phyloP scores from a whole-genome alignment of 2,329 filamentous ascomycete genomes.

The Apiospora aurea region DNA sequence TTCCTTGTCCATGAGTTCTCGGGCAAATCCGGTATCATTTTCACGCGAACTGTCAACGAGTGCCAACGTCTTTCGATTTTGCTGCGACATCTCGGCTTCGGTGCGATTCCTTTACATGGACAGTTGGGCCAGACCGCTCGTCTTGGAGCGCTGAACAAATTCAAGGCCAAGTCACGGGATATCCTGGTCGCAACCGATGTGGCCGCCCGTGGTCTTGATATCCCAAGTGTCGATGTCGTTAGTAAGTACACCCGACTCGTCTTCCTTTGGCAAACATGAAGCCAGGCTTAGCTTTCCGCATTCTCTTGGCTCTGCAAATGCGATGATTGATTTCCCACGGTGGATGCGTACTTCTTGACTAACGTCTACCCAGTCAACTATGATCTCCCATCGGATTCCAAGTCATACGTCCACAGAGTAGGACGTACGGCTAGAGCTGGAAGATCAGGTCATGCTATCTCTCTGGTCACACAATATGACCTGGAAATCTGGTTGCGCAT shows the following conservation, averaged over 20 bases:
- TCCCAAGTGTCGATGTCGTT: conserved; percentile 88
- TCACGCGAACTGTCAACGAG: conserved; percentile 91
- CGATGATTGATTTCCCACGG: neutral
- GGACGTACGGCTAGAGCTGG: conserved; percentile 88
- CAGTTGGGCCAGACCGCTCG: conserved; percentile 89
- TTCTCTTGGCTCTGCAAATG: neutral
- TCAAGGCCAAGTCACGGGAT: conserved; percentile 79
- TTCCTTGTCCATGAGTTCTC: conserved; percentile 85
- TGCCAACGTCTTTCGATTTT: conserved; percentile 86
- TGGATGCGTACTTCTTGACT: conserved; percentile 61
- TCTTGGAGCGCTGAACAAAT: conserved; percentile 88
- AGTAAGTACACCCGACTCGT: conserved; percentile 24
- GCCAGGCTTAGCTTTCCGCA: neutral
- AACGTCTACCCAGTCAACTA: conserved; percentile 67
- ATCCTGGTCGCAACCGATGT: conserved; percentile 94
- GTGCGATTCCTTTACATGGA: conserved; percentile 91
- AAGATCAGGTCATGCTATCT: conserved; percentile 82
- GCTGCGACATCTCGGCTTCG: conserved; percentile 83
- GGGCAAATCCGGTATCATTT: conserved; percentile 88
- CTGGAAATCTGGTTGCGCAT: conserved; percentile 74
- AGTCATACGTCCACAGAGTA: conserved; percentile 91
- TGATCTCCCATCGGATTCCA: conserved; percentile 83
- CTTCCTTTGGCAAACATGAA: neutral
- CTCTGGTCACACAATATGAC: conserved; percentile 87
- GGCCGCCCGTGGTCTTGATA: conserved; percentile 91